Evolutionary conservation across 768 basidiomycete species (phyloP), one percentile per base, ranked within the genome.

Genomic region (Lactifluus piperatus): DNA sequence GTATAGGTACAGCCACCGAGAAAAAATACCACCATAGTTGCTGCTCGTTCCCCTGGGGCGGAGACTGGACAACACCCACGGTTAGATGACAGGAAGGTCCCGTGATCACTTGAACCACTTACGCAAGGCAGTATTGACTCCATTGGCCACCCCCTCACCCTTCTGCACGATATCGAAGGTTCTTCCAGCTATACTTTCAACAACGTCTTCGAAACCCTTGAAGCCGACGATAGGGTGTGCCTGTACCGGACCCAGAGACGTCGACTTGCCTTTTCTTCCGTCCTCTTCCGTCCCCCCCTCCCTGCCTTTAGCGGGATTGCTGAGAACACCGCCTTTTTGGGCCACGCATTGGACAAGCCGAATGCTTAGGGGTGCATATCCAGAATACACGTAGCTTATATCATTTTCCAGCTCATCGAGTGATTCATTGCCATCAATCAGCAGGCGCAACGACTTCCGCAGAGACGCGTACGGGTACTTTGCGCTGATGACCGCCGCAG

Each of bases 1-100:
- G 95, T 95, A 66, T 91, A 97, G 13, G 97, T 99, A 70, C 94
- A 94, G 4, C 95, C 97, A 27, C 97, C 97, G 32, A 98, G 73
- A 81, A 98, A 97, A 74, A 97, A 97, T 10, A 99, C 89, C 18
- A 95, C 81, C 2, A 93, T 95, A 5, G 87, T 95, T 8, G 84
- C 88, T 2, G 80, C 74, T 66, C 81, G 79, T 61, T 86, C 88
- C 51, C 75, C 76, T 1, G 78, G 71, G 58, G 30, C 26, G n/a
- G 58, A 45, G 16, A 41, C 52, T 60, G 29, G 14, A 27, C 14
- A 48, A 54, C 14, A 51, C 8, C n/a, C n/a, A 22, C 11, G 39
- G 26, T 43, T 22, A 54, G 20, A 48, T 26, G 43, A 51, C 32
- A 9, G 16, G 20, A 43, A 49, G 11, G 22, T 60, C 50, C 27